Base-by-base conservation (phyloP, 129 eudicot species). In the Tagetes erecta region DNA sequence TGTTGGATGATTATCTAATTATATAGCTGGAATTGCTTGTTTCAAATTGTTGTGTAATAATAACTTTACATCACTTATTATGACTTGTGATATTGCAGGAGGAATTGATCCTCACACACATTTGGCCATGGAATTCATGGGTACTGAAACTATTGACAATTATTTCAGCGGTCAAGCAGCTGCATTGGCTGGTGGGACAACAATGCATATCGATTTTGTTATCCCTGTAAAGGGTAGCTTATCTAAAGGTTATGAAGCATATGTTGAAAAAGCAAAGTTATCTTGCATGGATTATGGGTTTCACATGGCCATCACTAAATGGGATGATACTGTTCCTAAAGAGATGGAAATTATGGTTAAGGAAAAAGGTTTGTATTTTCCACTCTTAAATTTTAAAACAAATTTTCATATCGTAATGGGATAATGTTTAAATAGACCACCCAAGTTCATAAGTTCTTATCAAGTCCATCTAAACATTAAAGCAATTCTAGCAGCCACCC, bases 31-130 rank as follows among this genome's bases (percentile, higher is more conserved):
- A 66, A 67, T 57, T 42, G 27, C 30, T 34, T 53, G 9, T 10
- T 5, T 40, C 1, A 64, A 75, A 50, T 37, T 12, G 50, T 39
- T 67, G 47, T 57, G 39, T 71, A 55, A 35, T 2, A 67, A 76
- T 68, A 34, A 58, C n/a, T 68, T 36, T 47, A 49, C 64, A 59
- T 67, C 56, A 73, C 49, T 69, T 12, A 10, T 46, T 64, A 44
- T 57, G 56, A 41, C 37, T 79, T 57, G 27, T 71, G 79, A 30
- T 79, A 12, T 50, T 78, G 78, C 87, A 95, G 99, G 99, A 72
- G 99, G 99, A 75, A 95, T 95, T 76, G 99, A 95, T 85, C 99
- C 99, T 70, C 99, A 95, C 80, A 88, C 96, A n/a, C 99, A 95
- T 83, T 77, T 95, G 82, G 97, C 90, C 11, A 88, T 91, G 94